phyloP scores from a whole-genome alignment of 2,329 filamentous ascomycete genomes.

The Botryotinia convoluta region DNA sequence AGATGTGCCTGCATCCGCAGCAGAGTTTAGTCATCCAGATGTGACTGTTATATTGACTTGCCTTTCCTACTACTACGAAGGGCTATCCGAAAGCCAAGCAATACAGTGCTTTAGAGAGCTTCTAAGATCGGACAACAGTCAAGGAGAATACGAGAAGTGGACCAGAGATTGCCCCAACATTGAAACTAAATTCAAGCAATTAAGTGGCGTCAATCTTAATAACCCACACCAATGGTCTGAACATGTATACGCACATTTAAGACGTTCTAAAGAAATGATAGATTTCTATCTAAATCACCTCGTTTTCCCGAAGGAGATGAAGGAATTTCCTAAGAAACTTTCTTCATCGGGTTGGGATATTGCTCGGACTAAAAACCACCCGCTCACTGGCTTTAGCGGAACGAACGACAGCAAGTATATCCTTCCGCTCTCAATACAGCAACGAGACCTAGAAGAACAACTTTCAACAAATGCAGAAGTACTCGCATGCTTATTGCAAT shows the following conservation, averaged over 20 bases:
- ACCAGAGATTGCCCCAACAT: slow-evolving; percentile 40
- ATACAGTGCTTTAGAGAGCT: slow-evolving; percentile 48
- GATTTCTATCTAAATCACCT: slow-evolving; percentile 61
- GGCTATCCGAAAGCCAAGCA: slow-evolving; percentile 52
- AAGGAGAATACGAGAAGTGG: slow-evolving; percentile 52
- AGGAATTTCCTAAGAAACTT: slow-evolving; percentile 61
- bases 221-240: slow-evolving; percentile 49
- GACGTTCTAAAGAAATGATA: slow-evolving; percentile 51
- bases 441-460: slow-evolving; percentile 54
- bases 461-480: slow-evolving; percentile 67
- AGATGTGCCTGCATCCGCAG: slow-evolving; percentile 48
- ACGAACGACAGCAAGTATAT: slow-evolving; percentile 62
- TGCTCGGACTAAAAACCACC: slow-evolving; percentile 44
- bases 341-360: slow-evolving; percentile 69
- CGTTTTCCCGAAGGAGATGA: slow-evolving; percentile 60
- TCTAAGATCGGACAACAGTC: slow-evolving; percentile 49
- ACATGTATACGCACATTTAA: slow-evolving; percentile 52
- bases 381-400: slow-evolving; percentile 66
- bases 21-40: slow-evolving; percentile 62
- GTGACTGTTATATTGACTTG: slow-evolving; percentile 55
- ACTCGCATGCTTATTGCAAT: slow-evolving; percentile 54
- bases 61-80: slow-evolving; percentile 55
- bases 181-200: slow-evolving; percentile 40
- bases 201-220: slow-evolving; percentile 56
- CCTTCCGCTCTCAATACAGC: slow-evolving; percentile 54